A percentile compares a stretch with the other conserved stretches of the same genome.
These are phyloP conservation scores for Paracamarosporium sp. DNA, from an alignment of 2,329 filamentous ascomycete species.

Conservation along the genomic window DNA sequence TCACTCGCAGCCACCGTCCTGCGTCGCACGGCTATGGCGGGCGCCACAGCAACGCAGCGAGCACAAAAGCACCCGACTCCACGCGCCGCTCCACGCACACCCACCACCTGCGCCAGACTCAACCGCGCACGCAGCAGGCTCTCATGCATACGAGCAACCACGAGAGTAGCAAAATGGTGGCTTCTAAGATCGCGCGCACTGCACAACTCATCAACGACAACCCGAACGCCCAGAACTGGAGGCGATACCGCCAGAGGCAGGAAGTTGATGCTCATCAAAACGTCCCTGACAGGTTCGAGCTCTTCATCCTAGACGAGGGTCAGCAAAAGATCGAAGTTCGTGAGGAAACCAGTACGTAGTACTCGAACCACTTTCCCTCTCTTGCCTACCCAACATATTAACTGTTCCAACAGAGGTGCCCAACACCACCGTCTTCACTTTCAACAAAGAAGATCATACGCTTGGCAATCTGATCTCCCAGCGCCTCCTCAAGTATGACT, in stretches of 20 bases:
- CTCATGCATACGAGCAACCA: background rate
- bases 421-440: slow-evolving; percentile 92
- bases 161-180: slow-evolving; percentile 5
- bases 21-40: slow-evolving; percentile 1
- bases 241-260: slow-evolving; percentile 14
- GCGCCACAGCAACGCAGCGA: background rate
- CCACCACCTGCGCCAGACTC: background rate
- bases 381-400: slow-evolving; percentile 4
- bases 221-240: slow-evolving; percentile 9
- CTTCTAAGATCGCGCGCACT: slow-evolving; percentile 5
- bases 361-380: slow-evolving; percentile 3
- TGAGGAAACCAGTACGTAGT: slow-evolving; percentile 81
- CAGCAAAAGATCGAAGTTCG: slow-evolving; percentile 94
- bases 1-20: background rate
- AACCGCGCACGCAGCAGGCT: slow-evolving; percentile 2
- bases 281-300: slow-evolving; percentile 75
- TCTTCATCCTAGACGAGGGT: slow-evolving; percentile 84
- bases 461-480: slow-evolving; percentile 88
- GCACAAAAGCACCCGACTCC: background rate
- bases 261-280: slow-evolving; percentile 24
- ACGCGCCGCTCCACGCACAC: background rate
- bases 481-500: slow-evolving; percentile 81
- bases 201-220: slow-evolving; percentile 20
- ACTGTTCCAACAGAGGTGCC: slow-evolving; percentile 68
- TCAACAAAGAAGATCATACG: slow-evolving; percentile 97